Evolutionary conservation across 2,329 filamentous ascomycete species (phyloP).

Genomic region (Claviceps sorghi): DNA sequence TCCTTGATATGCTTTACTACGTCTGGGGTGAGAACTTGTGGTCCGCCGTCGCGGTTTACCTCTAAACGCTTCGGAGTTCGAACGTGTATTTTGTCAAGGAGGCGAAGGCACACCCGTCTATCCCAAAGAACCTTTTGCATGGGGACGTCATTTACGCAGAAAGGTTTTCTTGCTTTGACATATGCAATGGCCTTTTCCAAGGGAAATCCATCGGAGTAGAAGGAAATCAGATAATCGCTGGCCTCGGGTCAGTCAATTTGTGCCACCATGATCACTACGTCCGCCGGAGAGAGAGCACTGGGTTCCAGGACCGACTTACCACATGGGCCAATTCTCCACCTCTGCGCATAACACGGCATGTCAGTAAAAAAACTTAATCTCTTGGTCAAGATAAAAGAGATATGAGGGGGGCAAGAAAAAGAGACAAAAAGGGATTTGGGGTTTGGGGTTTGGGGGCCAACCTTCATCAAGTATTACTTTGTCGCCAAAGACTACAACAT

Average conservation of each 20-base stretch:
- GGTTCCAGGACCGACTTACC: constrained; percentile 30
- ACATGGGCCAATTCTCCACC: constrained; percentile 90
- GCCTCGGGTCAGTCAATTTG: constrained; percentile 4
- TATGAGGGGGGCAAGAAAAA: no score
- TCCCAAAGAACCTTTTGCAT: constrained; percentile 99
- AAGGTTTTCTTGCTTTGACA: constrained; percentile 80
- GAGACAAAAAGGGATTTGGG: background rate
- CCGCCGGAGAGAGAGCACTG: constrained; percentile 16
- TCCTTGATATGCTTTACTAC: constrained; percentile 68
- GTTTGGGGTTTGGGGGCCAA: no score
- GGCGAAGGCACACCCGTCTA: constrained; percentile 70
- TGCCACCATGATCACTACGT: constrained; percentile 19
- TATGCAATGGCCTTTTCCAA: constrained; percentile 96
- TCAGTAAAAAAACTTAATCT: constrained; percentile 1
- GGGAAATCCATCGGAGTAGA: constrained; percentile 96
- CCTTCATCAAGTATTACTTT: constrained; percentile 95
- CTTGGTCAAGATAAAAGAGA: background rate
- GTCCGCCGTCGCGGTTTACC: constrained; percentile 85
- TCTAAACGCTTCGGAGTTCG: constrained; percentile 80
- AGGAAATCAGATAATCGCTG: constrained; percentile 87
- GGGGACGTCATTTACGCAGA: constrained; percentile 91
- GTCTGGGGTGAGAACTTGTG: constrained; percentile 61
- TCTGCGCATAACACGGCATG: constrained; percentile 28
- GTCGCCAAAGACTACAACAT: constrained; percentile 95
- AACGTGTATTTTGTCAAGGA: constrained; percentile 79